Base-by-base conservation (phyloP, 225 moss, liverwort and hornwort genomes). In the Pseudisothecium myosuroides region DNA sequence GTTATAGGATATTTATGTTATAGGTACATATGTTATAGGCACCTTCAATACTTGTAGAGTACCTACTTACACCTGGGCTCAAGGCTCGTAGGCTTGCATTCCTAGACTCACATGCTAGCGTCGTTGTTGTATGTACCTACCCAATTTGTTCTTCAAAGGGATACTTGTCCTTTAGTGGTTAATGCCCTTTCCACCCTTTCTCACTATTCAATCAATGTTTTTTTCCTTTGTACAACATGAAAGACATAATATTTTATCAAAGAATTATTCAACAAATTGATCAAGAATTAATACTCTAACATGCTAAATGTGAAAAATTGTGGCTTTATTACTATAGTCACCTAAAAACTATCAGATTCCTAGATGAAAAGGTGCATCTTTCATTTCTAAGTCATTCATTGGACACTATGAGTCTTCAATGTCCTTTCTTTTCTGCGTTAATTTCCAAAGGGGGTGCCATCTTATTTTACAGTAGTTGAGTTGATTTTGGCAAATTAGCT, bases 401-500 rank as follows among this genome's bases (percentile, higher is more conserved):
- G 0, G 1, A 32, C 31, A 49, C 7, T 20, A 75, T 9, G 49
- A 47, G 12, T 49, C 50, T 3, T 20, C 0, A 7, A 0, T 19
- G 12, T 49, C 50, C 1, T 50, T 75, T 2, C 1, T 7, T 50
- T 75, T 2, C 1, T 7, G 1, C 1, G 0, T 75, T 32, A 20
- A 32, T 7, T 5, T 32, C 7, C 2, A 32, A 19, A 32, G 12
- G 8, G 2, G 50, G 1, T 10, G 11, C 11, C 49, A 75, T 49
- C 19, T 6, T 75, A 49, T 19, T 75, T 49, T 49, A 47, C 11
- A 17, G 2, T 45, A 28, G 5, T 29, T 0, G 1, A 17, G 14
- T 47, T 0, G 1, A 0, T 74, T 49, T 31, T 4, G 12, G 1
- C 1, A 1, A 74, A 31, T 31, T 4, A 47, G 0, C 7, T 1